Base-by-base conservation (phyloP, 257 asterid genomes). In the Salvia splendens region DNA sequence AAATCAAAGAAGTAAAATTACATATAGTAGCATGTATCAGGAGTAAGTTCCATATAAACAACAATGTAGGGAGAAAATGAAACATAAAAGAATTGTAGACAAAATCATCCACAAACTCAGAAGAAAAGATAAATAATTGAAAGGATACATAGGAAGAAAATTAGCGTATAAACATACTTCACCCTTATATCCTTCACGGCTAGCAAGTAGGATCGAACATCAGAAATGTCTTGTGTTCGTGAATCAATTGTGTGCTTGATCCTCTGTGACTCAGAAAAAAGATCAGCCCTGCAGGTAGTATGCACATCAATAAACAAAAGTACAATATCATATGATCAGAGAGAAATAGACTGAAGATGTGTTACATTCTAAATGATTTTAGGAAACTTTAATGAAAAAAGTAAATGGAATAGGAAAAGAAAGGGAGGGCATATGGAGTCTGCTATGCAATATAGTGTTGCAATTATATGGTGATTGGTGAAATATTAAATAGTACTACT, bases 261-360 rank as follows among this genome's bases (percentile, higher is more conserved):
- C 82, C 89, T 88, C 83, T 91, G 85, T 6, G 99, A 91, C 78
- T 91, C 99, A 2, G 97, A 88, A 55, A 81, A 76, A 76, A 94
- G 83, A 79, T 75, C 82, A 46, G 96, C 97, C 86, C 99, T 93
- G 89, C 70, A 78, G 51, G 75, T 45, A 71, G 48, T 60, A 11
- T 14, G 14, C 63, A 64, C 41, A 24, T 24, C 17, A 36, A 5
- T 53, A 32, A 50, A 62, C 61, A 33, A 56, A 47, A n/a, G 62
- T 41, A 69, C 7, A 33, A 54, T 60, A 24, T 55, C 10, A 62
- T 61, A 75, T 48, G 9, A 55, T 46, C 40, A 57, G 61, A 41
- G 52, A 60, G 62, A 41, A 48, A 45, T 5, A 55, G 50, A 5
- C 10, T 14, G 9, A 48, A 32, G 41, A 71, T 10, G 14, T 61